Evolutionary conservation across 2,329 filamentous ascomycete genomes (phyloP).

Genomic region (Onygenales sp.): DNA sequence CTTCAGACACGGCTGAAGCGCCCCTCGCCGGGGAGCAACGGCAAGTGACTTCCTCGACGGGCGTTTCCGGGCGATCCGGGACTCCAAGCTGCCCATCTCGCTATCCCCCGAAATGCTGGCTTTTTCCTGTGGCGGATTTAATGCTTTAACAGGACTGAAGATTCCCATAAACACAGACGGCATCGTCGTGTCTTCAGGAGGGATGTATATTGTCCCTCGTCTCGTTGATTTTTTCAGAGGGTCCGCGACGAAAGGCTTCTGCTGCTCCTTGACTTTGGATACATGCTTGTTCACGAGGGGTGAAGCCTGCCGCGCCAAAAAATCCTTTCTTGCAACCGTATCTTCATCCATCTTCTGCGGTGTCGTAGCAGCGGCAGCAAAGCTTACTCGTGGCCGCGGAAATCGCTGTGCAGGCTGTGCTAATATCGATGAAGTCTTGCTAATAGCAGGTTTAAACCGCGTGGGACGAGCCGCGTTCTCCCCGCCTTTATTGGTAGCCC

Average conservation of each 20-base stretch:
- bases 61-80: slow-evolving; percentile 24
- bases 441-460: neutral
- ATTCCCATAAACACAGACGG: slow-evolving; percentile 35
- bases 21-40: slow-evolving; percentile 25
- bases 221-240: slow-evolving; percentile 23
- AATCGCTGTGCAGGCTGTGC: slow-evolving; percentile 33
- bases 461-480: slow-evolving; percentile 7
- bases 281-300: neutral
- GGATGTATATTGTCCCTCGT: slow-evolving; percentile 33
- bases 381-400: slow-evolving; percentile 22
- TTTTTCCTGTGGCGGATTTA: slow-evolving; percentile 4
- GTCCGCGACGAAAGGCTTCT: slow-evolving; percentile 10
- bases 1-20: slow-evolving; percentile 37
- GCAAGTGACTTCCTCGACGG: slow-evolving; percentile 17
- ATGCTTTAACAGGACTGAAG: slow-evolving; percentile 31
- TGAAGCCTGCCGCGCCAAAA: neutral
- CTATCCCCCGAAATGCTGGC: slow-evolving; percentile 10
- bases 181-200: slow-evolving; percentile 32
- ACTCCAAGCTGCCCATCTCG: slow-evolving; percentile 24
- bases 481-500: slow-evolving; percentile 6
- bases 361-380: slow-evolving; percentile 9
- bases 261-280: slow-evolving; percentile 9
- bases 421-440: slow-evolving; percentile 25
- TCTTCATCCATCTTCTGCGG: slow-evolving; percentile 5
- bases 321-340: neutral